Evolutionary conservation across 305 asterid species (phyloP).

Genomic region (Fraxinus platypoda): DNA sequence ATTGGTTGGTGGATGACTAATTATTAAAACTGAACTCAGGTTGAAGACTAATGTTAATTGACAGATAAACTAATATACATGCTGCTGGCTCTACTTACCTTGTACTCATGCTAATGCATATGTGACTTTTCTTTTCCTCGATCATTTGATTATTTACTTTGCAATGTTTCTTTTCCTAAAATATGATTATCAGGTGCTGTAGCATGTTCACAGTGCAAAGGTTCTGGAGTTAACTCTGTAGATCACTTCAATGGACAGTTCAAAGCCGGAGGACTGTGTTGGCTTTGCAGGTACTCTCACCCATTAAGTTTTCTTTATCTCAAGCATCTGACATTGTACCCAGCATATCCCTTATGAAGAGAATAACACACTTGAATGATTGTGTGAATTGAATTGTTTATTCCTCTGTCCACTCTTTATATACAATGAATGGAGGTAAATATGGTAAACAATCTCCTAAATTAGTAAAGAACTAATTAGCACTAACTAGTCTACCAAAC

Average conservation of each 20-base stretch:
- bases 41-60: neutral
- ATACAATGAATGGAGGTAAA: too few species aligned
- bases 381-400: too few species aligned
- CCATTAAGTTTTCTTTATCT: constrained; percentile 26
- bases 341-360: too few species aligned
- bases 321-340: neutral
- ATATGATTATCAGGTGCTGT: constrained; percentile 36
- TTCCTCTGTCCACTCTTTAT: too few species aligned
- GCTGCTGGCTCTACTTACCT: neutral
- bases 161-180: neutral
- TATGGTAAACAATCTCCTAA: too few species aligned
- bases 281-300: constrained; percentile 78
- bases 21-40: neutral
- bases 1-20: neutral
- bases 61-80: neutral
- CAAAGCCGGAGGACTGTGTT: constrained; percentile 80
- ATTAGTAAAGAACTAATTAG: too few species aligned
- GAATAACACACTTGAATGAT: too few species aligned
- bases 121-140: constrained; percentile 3
- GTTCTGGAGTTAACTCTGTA: constrained; percentile 59
- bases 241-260: constrained; percentile 81
- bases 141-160: constrained; percentile 4
- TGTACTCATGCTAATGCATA: neutral
- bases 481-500: too few species aligned
- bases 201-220: constrained; percentile 66